Evolutionary conservation across 2,329 filamentous ascomycete genomes (phyloP).

Genomic region (Monosporascus sp.): DNA sequence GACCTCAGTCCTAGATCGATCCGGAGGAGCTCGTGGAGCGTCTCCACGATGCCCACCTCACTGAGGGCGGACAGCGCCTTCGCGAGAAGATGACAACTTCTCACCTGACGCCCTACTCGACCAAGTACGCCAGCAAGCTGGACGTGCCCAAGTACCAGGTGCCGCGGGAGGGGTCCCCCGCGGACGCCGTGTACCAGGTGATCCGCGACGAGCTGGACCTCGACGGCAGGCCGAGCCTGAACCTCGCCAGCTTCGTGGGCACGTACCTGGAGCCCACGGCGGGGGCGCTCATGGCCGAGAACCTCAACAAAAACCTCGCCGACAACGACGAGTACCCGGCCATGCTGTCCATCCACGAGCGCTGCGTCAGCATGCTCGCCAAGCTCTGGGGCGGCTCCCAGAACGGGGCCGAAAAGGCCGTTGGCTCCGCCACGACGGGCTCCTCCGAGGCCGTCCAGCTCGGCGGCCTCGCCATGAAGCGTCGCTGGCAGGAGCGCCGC

Average conservation of each 20-base stretch:
- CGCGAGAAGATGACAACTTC: constrained; percentile 37
- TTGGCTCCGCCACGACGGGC: constrained; percentile 66
- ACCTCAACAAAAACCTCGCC: constrained; percentile 67
- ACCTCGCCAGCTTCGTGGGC: constrained; percentile 65
- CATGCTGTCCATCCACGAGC: constrained; percentile 54
- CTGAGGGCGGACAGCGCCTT: constrained; percentile 29
- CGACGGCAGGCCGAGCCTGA: constrained; percentile 63
- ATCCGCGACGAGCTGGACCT: constrained; percentile 59
- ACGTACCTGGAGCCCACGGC: constrained; percentile 69
- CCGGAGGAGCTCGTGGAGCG: constrained; percentile 51
- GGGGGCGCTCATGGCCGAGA: constrained; percentile 60
- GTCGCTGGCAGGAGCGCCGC: constrained; percentile 65
- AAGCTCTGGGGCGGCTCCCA: constrained; percentile 57
- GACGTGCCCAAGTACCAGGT: constrained; percentile 58
- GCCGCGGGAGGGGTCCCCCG: constrained; percentile 51
- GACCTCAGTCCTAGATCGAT: constrained; percentile 37
- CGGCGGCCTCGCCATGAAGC: constrained; percentile 68
- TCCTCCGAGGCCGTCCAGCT: constrained; percentile 69
- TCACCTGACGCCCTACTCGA: constrained; percentile 54
- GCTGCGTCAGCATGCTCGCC: constrained; percentile 65
- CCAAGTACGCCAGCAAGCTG: constrained; percentile 47
- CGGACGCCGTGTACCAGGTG: constrained; percentile 62
- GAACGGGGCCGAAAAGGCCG: constrained; percentile 52
- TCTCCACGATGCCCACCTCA: constrained; percentile 41
- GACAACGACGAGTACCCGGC: constrained; percentile 64